Evolutionary conservation across 495 filamentous ascomycete species (phyloP), one percentile per base, ranked within the genome.

Genomic region (Pseudevernia furfuracea): DNA sequence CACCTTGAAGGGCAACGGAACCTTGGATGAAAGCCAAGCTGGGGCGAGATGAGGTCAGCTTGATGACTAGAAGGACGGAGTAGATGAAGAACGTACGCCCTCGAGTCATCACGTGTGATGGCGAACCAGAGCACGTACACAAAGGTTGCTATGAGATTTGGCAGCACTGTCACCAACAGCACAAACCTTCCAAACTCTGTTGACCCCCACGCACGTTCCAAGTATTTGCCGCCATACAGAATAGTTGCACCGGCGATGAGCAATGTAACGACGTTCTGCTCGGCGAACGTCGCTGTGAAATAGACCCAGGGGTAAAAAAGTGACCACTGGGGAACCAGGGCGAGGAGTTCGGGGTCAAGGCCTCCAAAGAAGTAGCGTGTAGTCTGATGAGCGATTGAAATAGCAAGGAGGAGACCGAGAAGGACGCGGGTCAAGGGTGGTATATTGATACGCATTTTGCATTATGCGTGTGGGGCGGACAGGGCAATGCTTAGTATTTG

Each of bases 131-230:
- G 64, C 60, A 92, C 80, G 74, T 92, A 88, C 65, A 89, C 79
- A 1, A 84, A 78, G 67, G 94, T 89, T 62, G 84, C 84, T 34
- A 89, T 70, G 34, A 87, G 61, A 73, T 97, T 97, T 19, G 95
- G 92, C 58, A 96, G 79, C 68, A 96, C 73, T 19, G 88, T 79
- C 57, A 87, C 79, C 65, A 94, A 79, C 34, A 92, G 77, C 23
- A 97, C 81, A 76, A 97, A 97, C 73, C 93, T 96, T 69, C 82
- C 89, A 72, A 97, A 91, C 74, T 97, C 94, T 49, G 81, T 82
- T n/a, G 89, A 91, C 37, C 91, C 88, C 94, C 94, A 98, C 56
- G 95, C 94, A 68, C 94, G 84, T 77, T 98, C 94, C 34, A 98
- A 83, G 72, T 98, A 98, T 67, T 91, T 86, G 11, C 95, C 94